phyloP scores from a whole-genome alignment of 495 filamentous ascomycete species.

The Annulohypoxylon stygium region DNA sequence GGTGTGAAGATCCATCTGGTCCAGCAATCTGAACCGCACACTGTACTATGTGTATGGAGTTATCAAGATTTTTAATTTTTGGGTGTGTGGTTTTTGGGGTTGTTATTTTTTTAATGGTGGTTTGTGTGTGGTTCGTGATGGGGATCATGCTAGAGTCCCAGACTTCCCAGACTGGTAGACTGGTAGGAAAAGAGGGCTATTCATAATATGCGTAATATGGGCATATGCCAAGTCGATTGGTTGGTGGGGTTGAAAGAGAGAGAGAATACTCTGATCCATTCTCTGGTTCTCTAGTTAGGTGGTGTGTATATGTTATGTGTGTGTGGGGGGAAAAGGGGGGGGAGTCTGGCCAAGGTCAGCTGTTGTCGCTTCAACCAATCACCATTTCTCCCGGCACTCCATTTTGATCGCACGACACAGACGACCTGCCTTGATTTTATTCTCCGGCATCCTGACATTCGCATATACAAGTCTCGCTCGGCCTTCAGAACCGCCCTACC shows the following conservation, averaged over 20 bases:
- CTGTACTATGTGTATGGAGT: conserved; percentile 9
- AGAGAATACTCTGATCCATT: conserved; percentile 14
- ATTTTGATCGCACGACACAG: conserved; percentile 39
- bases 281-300: conserved; percentile 20
- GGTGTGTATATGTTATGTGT: conserved; percentile 35
- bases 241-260: conserved; percentile 19
- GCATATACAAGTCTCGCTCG: conserved; percentile 15
- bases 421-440: conserved; percentile 34
- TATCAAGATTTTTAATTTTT: conserved; percentile 8
- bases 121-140: conserved; percentile 31
- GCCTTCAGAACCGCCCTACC: conserved; percentile 31
- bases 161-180: neutral
- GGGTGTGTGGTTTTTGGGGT: neutral
- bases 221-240: conserved; percentile 33
- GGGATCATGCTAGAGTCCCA: conserved; percentile 11
- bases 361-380: conserved; percentile 40
- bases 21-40: conserved; percentile 5
- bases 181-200: neutral
- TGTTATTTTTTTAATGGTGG: too few relatives aligned
- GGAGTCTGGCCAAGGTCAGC: conserved; percentile 40
- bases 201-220: conserved; percentile 15
- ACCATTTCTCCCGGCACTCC: conserved; percentile 43
- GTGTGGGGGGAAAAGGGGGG: conserved; percentile 37
- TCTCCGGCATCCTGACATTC: conserved; percentile 26
- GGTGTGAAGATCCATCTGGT: conserved; percentile 31